Percentiles rank a stretch among this genome's conserved stretches.
phyloP scores from a whole-genome alignment of 495 filamentous ascomycete genomes.

The Aspergillus asperescens region DNA sequence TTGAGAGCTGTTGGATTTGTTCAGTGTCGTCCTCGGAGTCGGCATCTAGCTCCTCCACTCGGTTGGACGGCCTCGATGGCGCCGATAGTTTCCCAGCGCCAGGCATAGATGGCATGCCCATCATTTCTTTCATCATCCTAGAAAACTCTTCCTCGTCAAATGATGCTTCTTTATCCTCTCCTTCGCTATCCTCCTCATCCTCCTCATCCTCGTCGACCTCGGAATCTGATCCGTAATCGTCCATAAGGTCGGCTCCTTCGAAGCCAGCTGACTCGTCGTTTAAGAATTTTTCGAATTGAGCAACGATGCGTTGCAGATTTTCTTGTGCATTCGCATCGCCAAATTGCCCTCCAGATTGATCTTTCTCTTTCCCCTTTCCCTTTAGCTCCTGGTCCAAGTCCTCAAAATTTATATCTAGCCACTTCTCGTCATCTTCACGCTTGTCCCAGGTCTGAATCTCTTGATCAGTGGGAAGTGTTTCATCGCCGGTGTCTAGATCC shows the following conservation, averaged over 20 bases:
- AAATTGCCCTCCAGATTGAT: conserved; percentile 47
- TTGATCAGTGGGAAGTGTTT: conserved; percentile 60
- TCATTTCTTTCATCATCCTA: conserved; percentile 90
- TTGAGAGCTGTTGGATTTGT: conserved; percentile 66
- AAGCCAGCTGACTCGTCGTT: conserved; percentile 77
- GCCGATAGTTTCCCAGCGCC: conserved; percentile 22
- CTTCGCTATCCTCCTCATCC: conserved; percentile 48
- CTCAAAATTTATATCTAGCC: conserved; percentile 86
- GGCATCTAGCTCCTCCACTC: conserved; percentile 44
- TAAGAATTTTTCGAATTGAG: conserved; percentile 85
- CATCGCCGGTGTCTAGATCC: conserved; percentile 59
- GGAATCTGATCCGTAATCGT: conserved; percentile 54
- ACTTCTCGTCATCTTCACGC: conserved; percentile 74
- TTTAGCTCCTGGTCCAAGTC: conserved; percentile 81
- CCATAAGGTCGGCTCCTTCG: conserved; percentile 69
- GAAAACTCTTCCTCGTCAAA: conserved; percentile 84
- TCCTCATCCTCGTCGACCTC: conserved; percentile 59
- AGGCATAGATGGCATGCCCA: conserved; percentile 61
- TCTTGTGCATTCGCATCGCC: conserved; percentile 77
- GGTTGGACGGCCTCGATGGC: conserved; percentile 25
- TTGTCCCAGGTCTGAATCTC: conserved; percentile 68
- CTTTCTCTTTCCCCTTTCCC: conserved; percentile 40
- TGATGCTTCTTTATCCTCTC: conserved; percentile 69
- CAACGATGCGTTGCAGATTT: conserved; percentile 82
- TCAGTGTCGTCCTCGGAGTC: conserved; percentile 57